Evolutionary conservation across 768 basidiomycete species (phyloP).

Genomic region (Trametes cubensis): DNA sequence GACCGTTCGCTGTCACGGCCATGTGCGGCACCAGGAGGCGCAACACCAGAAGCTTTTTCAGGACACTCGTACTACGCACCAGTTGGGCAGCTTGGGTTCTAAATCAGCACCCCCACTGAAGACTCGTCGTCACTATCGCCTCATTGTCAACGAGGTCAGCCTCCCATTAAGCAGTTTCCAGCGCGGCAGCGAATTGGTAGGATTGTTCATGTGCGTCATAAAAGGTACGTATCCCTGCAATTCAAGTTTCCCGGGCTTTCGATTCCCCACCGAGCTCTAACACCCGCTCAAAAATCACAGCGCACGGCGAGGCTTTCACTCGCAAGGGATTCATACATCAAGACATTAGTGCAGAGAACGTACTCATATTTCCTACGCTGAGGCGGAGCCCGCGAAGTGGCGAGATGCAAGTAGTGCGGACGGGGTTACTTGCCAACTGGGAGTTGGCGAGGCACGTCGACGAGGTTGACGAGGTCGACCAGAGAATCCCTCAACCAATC

Average conservation of each 20-base stretch:
- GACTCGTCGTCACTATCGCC: conserved; percentile 1
- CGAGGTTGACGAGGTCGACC: too few relatives aligned
- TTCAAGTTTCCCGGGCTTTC: background rate
- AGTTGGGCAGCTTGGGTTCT: too few relatives aligned
- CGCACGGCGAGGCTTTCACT: background rate
- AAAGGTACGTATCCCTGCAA: background rate
- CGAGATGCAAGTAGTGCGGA: background rate
- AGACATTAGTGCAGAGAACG: conserved; percentile 17
- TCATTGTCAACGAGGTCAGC: conserved; percentile 6
- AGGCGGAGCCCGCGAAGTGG: background rate
- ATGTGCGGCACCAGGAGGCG: too few relatives aligned
- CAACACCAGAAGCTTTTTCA: too few relatives aligned
- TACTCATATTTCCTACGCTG: background rate
- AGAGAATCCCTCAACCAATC: background rate
- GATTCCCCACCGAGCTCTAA: too few relatives aligned
- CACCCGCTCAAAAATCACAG: background rate
- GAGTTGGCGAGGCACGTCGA: conserved; percentile 2
- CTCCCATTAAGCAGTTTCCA: background rate
- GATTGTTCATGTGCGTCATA: background rate
- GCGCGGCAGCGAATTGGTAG: background rate
- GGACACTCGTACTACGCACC: too few relatives aligned
- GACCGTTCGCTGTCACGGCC: too few relatives aligned
- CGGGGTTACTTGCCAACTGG: conserved; percentile 11
- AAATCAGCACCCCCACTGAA: background rate
- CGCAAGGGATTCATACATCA: conserved; percentile 2